phyloP scores from a whole-genome alignment of 2,329 filamentous ascomycete genomes.

The Colletotrichum incanum region DNA sequence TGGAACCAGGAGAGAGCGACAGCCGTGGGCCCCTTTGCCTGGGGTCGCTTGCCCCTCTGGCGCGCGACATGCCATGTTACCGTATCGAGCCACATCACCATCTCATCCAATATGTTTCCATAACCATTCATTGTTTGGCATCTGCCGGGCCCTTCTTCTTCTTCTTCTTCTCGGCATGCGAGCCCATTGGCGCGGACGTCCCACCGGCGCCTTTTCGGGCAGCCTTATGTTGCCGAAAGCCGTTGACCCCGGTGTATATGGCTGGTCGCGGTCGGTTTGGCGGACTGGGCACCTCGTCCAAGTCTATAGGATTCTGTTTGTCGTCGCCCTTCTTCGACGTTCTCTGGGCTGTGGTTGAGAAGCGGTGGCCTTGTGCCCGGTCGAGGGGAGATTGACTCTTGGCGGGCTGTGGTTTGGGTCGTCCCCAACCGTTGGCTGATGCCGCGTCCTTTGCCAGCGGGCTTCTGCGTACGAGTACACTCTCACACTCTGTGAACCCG shows the following conservation, averaged over 20 bases:
- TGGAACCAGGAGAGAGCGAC: neutral
- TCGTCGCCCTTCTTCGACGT: neutral
- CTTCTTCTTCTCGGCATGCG: neutral
- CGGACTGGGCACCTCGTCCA: neutral
- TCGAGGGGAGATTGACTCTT: neutral
- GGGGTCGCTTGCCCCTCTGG: neutral
- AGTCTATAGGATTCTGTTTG: neutral
- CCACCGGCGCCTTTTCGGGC: neutral
- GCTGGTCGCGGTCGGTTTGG: neutral
- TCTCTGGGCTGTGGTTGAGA: neutral
- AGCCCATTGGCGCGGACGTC: neutral
- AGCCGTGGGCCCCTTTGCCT: neutral
- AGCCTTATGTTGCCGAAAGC: neutral
- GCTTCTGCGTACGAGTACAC: neutral
- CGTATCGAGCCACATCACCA: neutral
- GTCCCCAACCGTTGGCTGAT: neutral
- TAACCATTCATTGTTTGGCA: neutral
- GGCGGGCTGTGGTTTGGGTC: neutral
- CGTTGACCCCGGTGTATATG: neutral
- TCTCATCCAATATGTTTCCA: neutral
- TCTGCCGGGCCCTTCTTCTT: neutral
- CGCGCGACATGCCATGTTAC: neutral
- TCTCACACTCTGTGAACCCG: neutral
- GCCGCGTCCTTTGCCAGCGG: neutral
- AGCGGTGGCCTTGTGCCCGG: neutral